Percentiles rank a stretch among this genome's conserved stretches.
phyloP scores from a whole-genome alignment of 2,329 filamentous ascomycete genomes.

The Ilyonectria robusta region DNA sequence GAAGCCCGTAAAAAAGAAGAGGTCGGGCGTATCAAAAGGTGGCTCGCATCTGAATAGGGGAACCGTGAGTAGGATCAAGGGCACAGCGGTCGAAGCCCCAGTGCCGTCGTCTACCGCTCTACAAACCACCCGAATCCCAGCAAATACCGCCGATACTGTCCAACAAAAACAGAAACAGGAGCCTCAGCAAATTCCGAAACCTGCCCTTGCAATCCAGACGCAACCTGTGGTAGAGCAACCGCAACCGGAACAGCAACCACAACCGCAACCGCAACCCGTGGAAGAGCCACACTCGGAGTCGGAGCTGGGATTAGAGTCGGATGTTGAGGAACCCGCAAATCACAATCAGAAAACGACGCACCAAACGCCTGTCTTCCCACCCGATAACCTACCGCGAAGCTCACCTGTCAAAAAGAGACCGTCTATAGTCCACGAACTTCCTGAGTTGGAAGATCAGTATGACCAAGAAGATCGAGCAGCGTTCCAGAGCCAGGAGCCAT shows the following conservation, averaged over 20 bases:
- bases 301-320: slow-evolving; percentile 26
- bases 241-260: not conserved
- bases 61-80: slow-evolving; percentile 66
- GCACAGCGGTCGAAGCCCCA: slow-evolving; percentile 59
- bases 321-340: slow-evolving; percentile 13
- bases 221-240: not conserved
- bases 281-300: slow-evolving; percentile 8
- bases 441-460: slow-evolving; percentile 56
- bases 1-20: slow-evolving; percentile 58
- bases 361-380: not conserved
- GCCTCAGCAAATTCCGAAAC: slow-evolving; percentile 1
- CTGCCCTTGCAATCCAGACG: not conserved
- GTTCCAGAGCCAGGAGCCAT: slow-evolving; percentile 19
- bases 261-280: not conserved
- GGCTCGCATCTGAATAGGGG: slow-evolving; percentile 66
- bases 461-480: slow-evolving; percentile 26
- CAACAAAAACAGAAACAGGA: slow-evolving; percentile 20
- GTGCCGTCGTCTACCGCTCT: slow-evolving; percentile 40
- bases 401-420: slow-evolving; percentile 54
- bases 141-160: slow-evolving; percentile 5
- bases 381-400: not conserved
- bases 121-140: slow-evolving; percentile 38
- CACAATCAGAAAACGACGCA: not conserved
- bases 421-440: slow-evolving; percentile 62
- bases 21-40: slow-evolving; percentile 55